Percentiles rank a stretch among this genome's conserved stretches.
Evolutionary conservation across 73 alveolate species (phyloP).

Genomic region (Blepharisma stoltei): DNA sequence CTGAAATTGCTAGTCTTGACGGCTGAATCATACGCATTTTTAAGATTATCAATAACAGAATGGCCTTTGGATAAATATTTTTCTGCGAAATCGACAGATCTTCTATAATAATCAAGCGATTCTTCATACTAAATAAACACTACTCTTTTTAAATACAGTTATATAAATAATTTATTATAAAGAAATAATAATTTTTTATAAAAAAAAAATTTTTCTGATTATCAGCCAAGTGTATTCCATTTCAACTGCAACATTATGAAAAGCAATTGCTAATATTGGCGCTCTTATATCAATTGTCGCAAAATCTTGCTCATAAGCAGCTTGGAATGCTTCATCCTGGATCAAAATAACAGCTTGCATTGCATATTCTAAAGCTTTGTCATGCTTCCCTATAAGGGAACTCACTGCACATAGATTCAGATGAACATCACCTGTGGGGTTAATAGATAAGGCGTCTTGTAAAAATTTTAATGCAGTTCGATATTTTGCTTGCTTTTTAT

Average conservation of each 20-base stretch:
- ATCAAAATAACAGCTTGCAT: constrained; percentile 27
- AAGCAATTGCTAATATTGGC: constrained; percentile 80
- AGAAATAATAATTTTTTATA: no score
- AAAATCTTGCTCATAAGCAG: no score
- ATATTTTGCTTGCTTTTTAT: constrained; percentile 61
- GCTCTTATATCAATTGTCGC: constrained; percentile 55
- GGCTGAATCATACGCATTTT: constrained; percentile 39
- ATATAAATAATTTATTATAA: no score
- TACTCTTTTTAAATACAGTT: constrained; percentile 48
- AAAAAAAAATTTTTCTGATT: no score
- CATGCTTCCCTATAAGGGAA: constrained; percentile 65
- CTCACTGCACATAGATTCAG: constrained; percentile 80
- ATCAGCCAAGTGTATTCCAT: no score
- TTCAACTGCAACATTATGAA: constrained; percentile 85
- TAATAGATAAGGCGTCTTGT: constrained; percentile 67
- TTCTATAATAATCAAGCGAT: constrained; percentile 53
- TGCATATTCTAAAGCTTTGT: constrained; percentile 75
- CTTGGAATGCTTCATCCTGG: constrained; percentile 17
- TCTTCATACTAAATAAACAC: constrained; percentile 47
- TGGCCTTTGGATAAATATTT: constrained; percentile 48
- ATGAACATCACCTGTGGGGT: constrained; percentile 80
- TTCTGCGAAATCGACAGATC: constrained; percentile 58
- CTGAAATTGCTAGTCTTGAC: no score
- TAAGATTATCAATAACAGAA: constrained; percentile 40
- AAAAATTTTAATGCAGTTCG: constrained; percentile 68